Percentiles rank a stretch among this genome's conserved stretches.
Evolutionary conservation across 2,329 filamentous ascomycete species (phyloP).

Genomic region (Trichophyton benhamiae): DNA sequence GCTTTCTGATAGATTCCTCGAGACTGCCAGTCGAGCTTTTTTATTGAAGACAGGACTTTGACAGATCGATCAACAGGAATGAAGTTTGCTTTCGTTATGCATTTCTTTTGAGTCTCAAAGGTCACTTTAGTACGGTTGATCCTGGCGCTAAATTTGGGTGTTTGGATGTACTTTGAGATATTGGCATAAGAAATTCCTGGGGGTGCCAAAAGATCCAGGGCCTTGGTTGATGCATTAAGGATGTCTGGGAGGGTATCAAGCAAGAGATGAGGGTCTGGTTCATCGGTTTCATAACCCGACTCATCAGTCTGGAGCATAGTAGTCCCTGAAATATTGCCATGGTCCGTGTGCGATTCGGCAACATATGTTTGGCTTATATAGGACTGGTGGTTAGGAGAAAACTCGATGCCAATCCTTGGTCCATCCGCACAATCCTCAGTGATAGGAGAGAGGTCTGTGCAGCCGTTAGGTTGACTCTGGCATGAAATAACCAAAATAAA

Average conservation of each 20-base stretch:
- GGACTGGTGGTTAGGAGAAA: not conserved
- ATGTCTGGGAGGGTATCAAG: constrained; percentile 12
- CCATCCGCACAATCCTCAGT: not conserved
- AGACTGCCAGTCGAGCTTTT: constrained; percentile 6
- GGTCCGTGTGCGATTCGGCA: constrained; percentile 7
- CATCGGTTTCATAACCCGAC: constrained; percentile 8
- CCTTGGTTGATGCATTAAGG: constrained; percentile 6
- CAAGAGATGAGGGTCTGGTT: constrained; percentile 6
- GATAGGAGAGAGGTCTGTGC: not conserved
- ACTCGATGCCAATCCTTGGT: not conserved
- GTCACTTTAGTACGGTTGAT: constrained; percentile 6
- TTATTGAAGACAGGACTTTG: constrained; percentile 6
- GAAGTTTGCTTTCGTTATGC: constrained; percentile 9
- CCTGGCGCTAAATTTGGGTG: constrained; percentile 3
- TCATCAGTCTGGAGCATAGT: constrained; percentile 9
- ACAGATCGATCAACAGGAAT: constrained; percentile 6
- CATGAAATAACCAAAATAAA: not conserved
- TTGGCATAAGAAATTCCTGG: constrained; percentile 7
- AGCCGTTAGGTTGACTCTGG: not conserved
- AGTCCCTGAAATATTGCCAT: constrained; percentile 11
- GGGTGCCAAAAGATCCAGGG: constrained; percentile 8
- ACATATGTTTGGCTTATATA: constrained; percentile 6
- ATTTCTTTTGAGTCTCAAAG: constrained; percentile 10
- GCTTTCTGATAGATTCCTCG: constrained; percentile 10
- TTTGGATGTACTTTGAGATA: constrained; percentile 6